A percentile compares a stretch with the other conserved stretches of the same genome.
Evolutionary conservation across 805 yeast species (phyloP).

Genomic region (Hanseniaspora meyeri): DNA sequence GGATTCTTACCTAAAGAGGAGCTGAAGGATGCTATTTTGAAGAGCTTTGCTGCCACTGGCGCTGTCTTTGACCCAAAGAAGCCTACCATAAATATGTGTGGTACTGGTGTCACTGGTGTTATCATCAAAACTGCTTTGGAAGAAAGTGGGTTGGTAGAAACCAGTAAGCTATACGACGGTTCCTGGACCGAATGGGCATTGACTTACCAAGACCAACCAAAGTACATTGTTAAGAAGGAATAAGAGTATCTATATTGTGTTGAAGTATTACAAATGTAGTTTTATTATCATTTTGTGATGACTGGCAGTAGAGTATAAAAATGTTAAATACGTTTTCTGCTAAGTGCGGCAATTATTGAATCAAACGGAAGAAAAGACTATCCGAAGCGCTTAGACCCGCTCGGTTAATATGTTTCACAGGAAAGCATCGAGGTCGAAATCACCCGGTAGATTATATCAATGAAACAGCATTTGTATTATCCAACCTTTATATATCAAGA

Average conservation of each 20-base stretch:
- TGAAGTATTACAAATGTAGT: no score
- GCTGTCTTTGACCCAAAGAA: constrained; percentile 30
- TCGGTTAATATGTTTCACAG: neutral
- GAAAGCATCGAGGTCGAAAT: no score
- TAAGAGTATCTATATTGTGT: neutral
- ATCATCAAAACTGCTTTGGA: constrained; percentile 67
- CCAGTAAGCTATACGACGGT: constrained; percentile 62
- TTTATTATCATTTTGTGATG: no score
- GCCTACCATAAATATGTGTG: constrained; percentile 80
- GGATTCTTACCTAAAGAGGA: constrained; percentile 10
- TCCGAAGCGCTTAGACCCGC: neutral
- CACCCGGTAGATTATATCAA: no score
- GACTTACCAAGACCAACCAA: constrained; percentile 15
- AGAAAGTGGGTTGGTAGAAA: constrained; percentile 32
- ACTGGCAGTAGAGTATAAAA: neutral
- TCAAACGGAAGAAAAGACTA: neutral
- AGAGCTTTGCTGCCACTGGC: constrained; percentile 33
- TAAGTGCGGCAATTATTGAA: neutral
- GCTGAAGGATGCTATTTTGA: constrained; percentile 32
- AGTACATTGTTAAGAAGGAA: neutral
- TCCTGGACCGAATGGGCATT: constrained; percentile 49
- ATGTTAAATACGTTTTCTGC: neutral
- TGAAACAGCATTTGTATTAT: no score
- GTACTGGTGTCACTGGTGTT: constrained; percentile 93
- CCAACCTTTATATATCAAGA: no score